Evolutionary conservation across 176 grass and related monocot genomes (phyloP).

Genomic region (Eremochloa ophiuroides): DNA sequence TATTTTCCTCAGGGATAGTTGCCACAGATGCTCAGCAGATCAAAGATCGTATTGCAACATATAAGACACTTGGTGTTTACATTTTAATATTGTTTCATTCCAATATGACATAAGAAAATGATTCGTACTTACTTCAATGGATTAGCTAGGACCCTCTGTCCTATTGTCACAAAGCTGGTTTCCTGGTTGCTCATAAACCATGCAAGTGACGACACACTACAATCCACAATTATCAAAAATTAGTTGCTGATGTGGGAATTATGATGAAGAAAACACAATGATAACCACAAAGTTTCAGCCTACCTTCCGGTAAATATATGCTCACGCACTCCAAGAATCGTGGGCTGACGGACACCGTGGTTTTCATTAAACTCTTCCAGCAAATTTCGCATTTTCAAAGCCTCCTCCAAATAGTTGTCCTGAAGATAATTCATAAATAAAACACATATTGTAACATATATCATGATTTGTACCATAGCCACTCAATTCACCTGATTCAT

Average conservation of each 20-base stretch:
- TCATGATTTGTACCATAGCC: conserved; percentile 9
- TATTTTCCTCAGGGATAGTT: conserved; percentile 12
- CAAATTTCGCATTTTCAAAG: conserved; percentile 95
- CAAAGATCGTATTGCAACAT: background rate
- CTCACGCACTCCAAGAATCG: conserved; percentile 97
- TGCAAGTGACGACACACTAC: conserved; percentile 93
- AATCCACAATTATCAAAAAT: conserved; percentile 32
- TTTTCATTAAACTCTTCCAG: conserved; percentile 96
- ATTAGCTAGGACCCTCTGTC: conserved; percentile 86
- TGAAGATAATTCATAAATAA: conserved; percentile 39
- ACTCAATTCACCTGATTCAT: conserved; percentile 84
- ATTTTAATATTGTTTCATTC: background rate
- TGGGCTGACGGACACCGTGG: conserved; percentile 75
- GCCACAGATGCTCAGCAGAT: background rate
- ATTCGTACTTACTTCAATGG: conserved; percentile 80
- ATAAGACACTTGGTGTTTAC: background rate
- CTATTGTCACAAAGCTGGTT: conserved; percentile 96
- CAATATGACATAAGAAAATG: conserved; percentile 8
- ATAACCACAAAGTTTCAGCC: conserved; percentile 14
- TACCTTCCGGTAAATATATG: conserved; percentile 98
- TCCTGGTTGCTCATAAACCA: conserved; percentile 98
- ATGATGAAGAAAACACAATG: background rate
- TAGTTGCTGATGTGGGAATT: conserved; percentile 29
- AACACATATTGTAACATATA: conserved; percentile 14
- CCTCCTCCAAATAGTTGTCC: conserved; percentile 99